phyloP scores from a whole-genome alignment of 306 rosid species.

The Cicer bijugum region DNA sequence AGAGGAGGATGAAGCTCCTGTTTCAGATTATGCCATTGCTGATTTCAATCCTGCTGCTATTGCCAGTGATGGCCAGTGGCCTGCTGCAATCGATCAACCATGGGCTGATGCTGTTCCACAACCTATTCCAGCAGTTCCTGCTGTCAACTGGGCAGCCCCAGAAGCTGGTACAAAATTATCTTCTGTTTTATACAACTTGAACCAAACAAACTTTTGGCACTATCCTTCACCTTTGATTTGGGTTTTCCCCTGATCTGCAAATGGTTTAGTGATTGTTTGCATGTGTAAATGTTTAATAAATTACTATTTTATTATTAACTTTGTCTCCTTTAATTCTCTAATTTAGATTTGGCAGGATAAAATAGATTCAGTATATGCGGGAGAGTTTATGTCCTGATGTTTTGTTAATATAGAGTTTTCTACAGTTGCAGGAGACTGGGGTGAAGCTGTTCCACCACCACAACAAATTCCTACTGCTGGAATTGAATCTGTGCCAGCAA shows the following conservation, averaged over 20 bases:
- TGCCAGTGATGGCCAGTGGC: slow-evolving; percentile 52
- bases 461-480: slow-evolving; percentile 10
- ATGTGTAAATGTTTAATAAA: not conserved
- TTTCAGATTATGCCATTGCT: slow-evolving; percentile 58
- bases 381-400: not conserved
- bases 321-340: not conserved
- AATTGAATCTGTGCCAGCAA: not conserved
- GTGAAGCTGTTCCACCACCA: slow-evolving; percentile 25
- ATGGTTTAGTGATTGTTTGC: not conserved
- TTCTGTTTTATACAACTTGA: not conserved
- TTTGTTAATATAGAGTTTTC: slow-evolving; percentile 1
- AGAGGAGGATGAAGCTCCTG: slow-evolving; percentile 75
- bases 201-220: too few species aligned
- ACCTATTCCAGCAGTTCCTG: slow-evolving; percentile 52
- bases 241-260: not conserved
- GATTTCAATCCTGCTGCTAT: slow-evolving; percentile 51
- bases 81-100: slow-evolving; percentile 44
- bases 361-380: not conserved
- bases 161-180: slow-evolving; percentile 42
- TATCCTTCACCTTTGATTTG: too few species aligned
- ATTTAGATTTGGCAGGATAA: not conserved
- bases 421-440: slow-evolving; percentile 47
- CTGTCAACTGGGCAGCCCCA: slow-evolving; percentile 47
- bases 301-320: not conserved
- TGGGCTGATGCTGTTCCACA: slow-evolving; percentile 50